A percentile compares a stretch with the other conserved stretches of the same genome.
Evolutionary conservation across 2,329 filamentous ascomycete genomes (phyloP).

Genomic region (Ophiocordyceps polyrhachis-furcata): DNA sequence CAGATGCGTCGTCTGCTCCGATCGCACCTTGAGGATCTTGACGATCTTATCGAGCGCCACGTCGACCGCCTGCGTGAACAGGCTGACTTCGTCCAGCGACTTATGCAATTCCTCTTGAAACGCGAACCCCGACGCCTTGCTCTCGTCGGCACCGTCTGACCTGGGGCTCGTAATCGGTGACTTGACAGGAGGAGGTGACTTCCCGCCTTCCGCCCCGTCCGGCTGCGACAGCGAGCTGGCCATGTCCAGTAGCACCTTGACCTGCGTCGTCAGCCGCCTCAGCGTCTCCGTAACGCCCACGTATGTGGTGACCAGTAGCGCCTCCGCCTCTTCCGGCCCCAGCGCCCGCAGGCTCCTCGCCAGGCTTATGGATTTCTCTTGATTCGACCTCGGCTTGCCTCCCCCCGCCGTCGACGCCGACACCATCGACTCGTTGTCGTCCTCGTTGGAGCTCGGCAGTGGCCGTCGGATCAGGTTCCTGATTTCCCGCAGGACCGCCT

Average conservation of each 20-base stretch:
- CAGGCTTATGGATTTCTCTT: slow-evolving; percentile 77
- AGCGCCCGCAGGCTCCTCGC: slow-evolving; percentile 75
- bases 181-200: slow-evolving; percentile 24
- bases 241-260: slow-evolving; percentile 87
- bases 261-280: slow-evolving; percentile 69
- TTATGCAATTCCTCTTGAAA: slow-evolving; percentile 61
- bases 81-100: slow-evolving; percentile 56
- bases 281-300: slow-evolving; percentile 75
- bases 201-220: slow-evolving; percentile 18
- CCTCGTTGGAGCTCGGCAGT: slow-evolving; percentile 81
- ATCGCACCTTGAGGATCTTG: slow-evolving; percentile 58
- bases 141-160: slow-evolving; percentile 10
- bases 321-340: slow-evolving; percentile 69
- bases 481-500: slow-evolving; percentile 70
- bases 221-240: slow-evolving; percentile 51
- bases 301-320: slow-evolving; percentile 66
- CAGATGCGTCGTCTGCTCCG: slow-evolving; percentile 52
- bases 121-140: slow-evolving; percentile 17
- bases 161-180: slow-evolving; percentile 35
- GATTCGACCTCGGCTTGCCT: slow-evolving; percentile 50
- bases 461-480: slow-evolving; percentile 68
- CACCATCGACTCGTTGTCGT: slow-evolving; percentile 80
- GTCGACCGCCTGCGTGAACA: slow-evolving; percentile 66
- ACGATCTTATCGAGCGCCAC: slow-evolving; percentile 60
- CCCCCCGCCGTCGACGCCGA: slow-evolving; percentile 61